Percentiles rank a stretch among this genome's conserved stretches.
phyloP scores from a whole-genome alignment of 2,329 filamentous ascomycete species.

The Claviceps pusilla region DNA sequence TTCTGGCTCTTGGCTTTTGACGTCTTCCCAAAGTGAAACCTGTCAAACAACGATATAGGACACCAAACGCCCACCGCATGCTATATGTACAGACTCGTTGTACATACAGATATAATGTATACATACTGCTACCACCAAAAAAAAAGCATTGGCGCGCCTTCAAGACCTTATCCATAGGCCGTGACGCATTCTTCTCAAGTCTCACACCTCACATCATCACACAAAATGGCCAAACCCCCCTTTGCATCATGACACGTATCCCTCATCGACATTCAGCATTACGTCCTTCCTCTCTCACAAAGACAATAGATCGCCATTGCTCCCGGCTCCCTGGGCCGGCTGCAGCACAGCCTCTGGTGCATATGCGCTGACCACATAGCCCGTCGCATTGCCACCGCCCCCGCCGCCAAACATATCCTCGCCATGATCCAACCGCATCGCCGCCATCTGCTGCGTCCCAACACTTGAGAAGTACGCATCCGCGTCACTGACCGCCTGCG shows the following conservation, averaged over 20 bases:
- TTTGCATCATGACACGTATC: background rate
- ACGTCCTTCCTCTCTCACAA: conserved; percentile 24
- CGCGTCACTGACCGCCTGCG: conserved; percentile 65
- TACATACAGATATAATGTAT: background rate
- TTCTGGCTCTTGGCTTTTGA: no score
- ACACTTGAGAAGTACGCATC: conserved; percentile 79
- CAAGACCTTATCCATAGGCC: background rate
- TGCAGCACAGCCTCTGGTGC: conserved; percentile 62
- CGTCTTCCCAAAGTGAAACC: no score
- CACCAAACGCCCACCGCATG: no score
- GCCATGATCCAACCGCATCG: conserved; percentile 50
- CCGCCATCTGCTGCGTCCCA: conserved; percentile 58
- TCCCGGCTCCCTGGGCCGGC: conserved; percentile 46
- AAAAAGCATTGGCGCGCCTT: background rate
- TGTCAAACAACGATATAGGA: no score
- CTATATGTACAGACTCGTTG: background rate
- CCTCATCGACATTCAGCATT: background rate
- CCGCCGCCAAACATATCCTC: conserved; percentile 47
- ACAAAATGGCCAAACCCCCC: background rate
- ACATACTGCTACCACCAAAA: background rate
- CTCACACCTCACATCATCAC: background rate
- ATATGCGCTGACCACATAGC: conserved; percentile 69
- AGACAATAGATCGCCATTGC: conserved; percentile 58
- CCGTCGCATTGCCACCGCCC: conserved; percentile 33
- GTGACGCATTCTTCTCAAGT: background rate